Base-by-base conservation (phyloP, 2,329 filamentous ascomycete species). In the Bipolaris oryzae region DNA sequence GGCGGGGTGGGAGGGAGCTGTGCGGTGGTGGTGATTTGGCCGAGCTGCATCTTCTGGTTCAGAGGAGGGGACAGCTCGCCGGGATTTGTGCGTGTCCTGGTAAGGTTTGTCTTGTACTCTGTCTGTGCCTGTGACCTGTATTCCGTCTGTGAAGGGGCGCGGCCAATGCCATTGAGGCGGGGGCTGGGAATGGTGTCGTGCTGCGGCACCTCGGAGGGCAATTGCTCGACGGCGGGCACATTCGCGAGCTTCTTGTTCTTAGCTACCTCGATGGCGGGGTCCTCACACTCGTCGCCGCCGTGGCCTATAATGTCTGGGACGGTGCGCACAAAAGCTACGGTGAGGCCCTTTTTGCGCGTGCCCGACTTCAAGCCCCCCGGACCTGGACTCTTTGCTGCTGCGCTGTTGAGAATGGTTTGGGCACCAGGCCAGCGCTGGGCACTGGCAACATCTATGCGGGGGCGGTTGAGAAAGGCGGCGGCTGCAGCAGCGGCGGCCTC, bases 261-360 rank as follows among this genome's bases (percentile, higher is more conserved):
- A 5, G 86, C 87, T 52, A 96, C 88, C 71, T 95, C 89, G 18
- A 86, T 80, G 1, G 87, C 85, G 1, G 90, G 90, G 7, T 84
- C 79, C 51, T 90, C 87, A 52, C 89, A 89, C 74, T 96, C 92
- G 70, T 97, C 94, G 33, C 94, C 94, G 55, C 94, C 94, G 75
- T 94, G 89, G 44, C 94, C 94, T 70, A 98, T 97, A 60, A 96
- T 77, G 44, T 92, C 89, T 6, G 93, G 92, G 52, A 84, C 81
- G 9, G 83, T 84, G 64, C 90, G 86, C 50, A 84, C 84, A 69
- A 97, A 97, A 53, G 82, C 85, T 34, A 97, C 93, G 4, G 80
- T 80, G 59, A 95, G 79, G 9, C 89, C 89, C 75, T 91, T 90
- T 70, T 84, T 80, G 66, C 79, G 68, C 34, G 74, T 75, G 75